Percentiles rank a stretch among this genome's conserved stretches.
Evolutionary conservation across 2,329 filamentous ascomycete genomes (phyloP).

Genomic region (Xylaria digitata): DNA sequence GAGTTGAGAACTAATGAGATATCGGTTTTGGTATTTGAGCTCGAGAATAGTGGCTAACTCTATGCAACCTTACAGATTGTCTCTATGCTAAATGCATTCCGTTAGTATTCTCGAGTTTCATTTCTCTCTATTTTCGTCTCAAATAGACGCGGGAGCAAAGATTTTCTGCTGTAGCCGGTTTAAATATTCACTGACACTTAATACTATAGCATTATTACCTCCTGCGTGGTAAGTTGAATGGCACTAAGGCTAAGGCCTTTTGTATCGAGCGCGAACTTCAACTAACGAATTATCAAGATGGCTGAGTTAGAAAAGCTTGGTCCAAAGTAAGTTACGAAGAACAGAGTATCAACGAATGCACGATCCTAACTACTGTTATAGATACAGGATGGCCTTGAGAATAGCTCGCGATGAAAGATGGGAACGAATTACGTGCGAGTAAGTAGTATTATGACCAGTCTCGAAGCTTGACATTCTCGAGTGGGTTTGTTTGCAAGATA

Average conservation of each 20-base stretch:
- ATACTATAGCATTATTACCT: conserved; percentile 36
- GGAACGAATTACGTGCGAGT: conserved; percentile 86
- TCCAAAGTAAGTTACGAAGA: conserved; percentile 70
- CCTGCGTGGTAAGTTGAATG: conserved; percentile 34
- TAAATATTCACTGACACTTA: conserved; percentile 12
- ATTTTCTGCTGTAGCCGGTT: background rate
- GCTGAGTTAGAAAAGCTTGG: conserved; percentile 85
- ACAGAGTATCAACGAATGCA: background rate
- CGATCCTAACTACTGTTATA: conserved; percentile 12
- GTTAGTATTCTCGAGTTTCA: conserved; percentile 65
- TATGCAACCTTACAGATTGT: conserved; percentile 65
- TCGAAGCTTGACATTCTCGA: background rate
- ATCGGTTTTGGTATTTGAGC: background rate
- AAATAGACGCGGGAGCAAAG: background rate
- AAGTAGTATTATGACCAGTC: conserved; percentile 67
- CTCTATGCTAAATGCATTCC: conserved; percentile 92
- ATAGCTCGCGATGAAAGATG: conserved; percentile 92
- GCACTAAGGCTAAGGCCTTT: background rate
- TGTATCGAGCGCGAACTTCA: background rate
- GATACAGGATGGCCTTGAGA: conserved; percentile 37
- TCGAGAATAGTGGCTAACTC: conserved; percentile 25
- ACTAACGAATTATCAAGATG: conserved; percentile 29
- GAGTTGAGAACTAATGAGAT: background rate
- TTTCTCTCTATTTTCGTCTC: background rate
- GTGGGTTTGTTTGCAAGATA: background rate